Percentiles rank a stretch among this genome's conserved stretches.
phyloP scores from a whole-genome alignment of 1,139 yeast species.

The Taphrina flavorubra region DNA sequence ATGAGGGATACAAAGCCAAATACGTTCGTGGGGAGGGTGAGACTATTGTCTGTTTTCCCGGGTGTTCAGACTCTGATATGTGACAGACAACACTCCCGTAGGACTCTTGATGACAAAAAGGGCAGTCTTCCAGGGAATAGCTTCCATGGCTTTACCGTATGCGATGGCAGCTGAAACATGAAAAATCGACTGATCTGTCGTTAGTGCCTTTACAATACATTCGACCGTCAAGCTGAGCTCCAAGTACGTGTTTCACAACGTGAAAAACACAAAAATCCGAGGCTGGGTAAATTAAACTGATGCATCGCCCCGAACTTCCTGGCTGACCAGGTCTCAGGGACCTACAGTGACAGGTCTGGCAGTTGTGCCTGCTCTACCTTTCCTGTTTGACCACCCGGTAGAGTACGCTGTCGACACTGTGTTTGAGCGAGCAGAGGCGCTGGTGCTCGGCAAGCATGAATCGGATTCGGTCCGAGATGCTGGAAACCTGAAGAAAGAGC shows the following conservation, averaged over 20 bases:
- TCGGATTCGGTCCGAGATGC: constrained; percentile 42
- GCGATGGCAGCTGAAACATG: background rate
- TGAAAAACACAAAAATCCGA: constrained; percentile 47
- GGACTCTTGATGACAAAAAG: constrained; percentile 59
- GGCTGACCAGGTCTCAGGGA: constrained; percentile 63
- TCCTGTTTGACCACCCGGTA: constrained; percentile 80
- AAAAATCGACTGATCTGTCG: background rate
- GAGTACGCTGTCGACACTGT: constrained; percentile 69
- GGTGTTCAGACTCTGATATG: background rate
- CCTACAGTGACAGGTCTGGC: constrained; percentile 80
- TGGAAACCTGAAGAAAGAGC: constrained; percentile 44
- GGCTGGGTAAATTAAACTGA: constrained; percentile 22
- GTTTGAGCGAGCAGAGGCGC: constrained; percentile 64
- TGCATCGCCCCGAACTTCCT: no score
- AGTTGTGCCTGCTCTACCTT: constrained; percentile 79
- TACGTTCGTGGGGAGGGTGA: constrained; percentile 30
- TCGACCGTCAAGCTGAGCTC: constrained; percentile 76
- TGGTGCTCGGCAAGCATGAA: constrained; percentile 44
- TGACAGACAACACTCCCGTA: constrained; percentile 15
- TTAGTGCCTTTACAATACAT: constrained; percentile 81
- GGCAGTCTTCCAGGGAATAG: constrained; percentile 78
- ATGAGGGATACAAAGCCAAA: constrained; percentile 67
- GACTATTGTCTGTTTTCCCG: background rate
- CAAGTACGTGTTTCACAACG: constrained; percentile 44
- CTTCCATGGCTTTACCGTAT: constrained; percentile 71